Evolutionary conservation across 164 flowering plant species (phyloP).

Genomic region (Umbilicus rupestris): DNA sequence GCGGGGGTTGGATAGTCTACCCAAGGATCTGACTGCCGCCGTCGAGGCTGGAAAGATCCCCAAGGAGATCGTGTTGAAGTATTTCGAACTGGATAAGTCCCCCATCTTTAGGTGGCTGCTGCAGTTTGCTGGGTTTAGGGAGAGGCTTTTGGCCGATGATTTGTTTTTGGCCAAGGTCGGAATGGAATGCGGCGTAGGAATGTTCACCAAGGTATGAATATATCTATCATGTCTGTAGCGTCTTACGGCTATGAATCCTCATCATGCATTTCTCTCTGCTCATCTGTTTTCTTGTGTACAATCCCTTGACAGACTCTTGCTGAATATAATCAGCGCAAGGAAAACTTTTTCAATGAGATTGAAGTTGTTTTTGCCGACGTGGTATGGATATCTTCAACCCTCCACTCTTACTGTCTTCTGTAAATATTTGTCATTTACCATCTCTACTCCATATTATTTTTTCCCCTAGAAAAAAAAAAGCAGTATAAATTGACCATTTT

Average conservation of each 20-base stretch:
- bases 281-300: not conserved
- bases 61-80: slow-evolving; percentile 37
- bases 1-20: slow-evolving; percentile 26
- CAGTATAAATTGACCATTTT: too few relatives aligned
- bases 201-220: slow-evolving; percentile 51
- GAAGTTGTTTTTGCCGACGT: slow-evolving; percentile 67
- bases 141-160: slow-evolving; percentile 43
- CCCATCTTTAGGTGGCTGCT: slow-evolving; percentile 29
- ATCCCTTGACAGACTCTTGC: slow-evolving; percentile 44
- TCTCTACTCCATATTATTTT: too few relatives aligned
- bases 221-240: too few relatives aligned
- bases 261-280: not conserved
- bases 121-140: slow-evolving; percentile 40
- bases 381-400: slow-evolving; percentile 26
- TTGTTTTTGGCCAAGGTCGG: slow-evolving; percentile 36
- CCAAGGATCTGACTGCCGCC: slow-evolving; percentile 38
- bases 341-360: slow-evolving; percentile 57
- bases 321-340: slow-evolving; percentile 51
- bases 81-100: slow-evolving; percentile 32
- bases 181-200: slow-evolving; percentile 46
- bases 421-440: not conserved
- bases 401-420: not conserved
- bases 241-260: too few relatives aligned
- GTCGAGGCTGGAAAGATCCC: slow-evolving; percentile 48
- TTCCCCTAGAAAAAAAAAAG: too few relatives aligned